Percentiles rank a stretch among this genome's conserved stretches.
These are phyloP conservation scores for Neckera pumila DNA, from an alignment of 225 moss, liverwort and hornwort species.

Conservation along the genomic window DNA sequence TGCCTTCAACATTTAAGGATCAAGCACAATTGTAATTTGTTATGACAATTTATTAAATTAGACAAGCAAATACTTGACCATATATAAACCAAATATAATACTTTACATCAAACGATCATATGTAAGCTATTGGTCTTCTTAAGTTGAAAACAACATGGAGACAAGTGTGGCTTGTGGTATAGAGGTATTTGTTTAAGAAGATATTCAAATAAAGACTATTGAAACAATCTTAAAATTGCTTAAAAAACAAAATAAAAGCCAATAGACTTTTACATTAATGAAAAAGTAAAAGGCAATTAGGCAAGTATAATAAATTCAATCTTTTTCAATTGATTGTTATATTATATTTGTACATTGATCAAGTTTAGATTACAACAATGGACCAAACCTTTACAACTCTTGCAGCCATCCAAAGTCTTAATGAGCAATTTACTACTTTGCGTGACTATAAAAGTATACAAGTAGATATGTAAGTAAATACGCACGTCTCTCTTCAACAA, in stretches of 20 bases:
- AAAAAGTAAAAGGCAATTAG: background rate
- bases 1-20: too few relatives aligned
- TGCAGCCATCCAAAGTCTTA: background rate
- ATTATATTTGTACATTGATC: background rate
- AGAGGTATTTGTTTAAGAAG: background rate
- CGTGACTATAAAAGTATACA: accelerated
- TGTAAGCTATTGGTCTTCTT: too few relatives aligned
- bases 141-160: too few relatives aligned
- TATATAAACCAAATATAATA: too few relatives aligned
- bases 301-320: background rate
- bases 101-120: too few relatives aligned
- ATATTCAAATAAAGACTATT: background rate
- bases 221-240: background rate
- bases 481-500: background rate
- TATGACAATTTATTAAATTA: too few relatives aligned
- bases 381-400: background rate
- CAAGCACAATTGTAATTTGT: too few relatives aligned
- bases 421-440: background rate
- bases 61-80: too few relatives aligned
- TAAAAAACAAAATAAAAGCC: background rate
- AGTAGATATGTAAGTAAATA: background rate
- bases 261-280: background rate
- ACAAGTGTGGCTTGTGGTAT: background rate
- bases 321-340: background rate
- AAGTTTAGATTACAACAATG: background rate